Evolutionary conservation across 208 protist genomes (phyloP).

Genomic region (Trypanosoma melophagium): DNA sequence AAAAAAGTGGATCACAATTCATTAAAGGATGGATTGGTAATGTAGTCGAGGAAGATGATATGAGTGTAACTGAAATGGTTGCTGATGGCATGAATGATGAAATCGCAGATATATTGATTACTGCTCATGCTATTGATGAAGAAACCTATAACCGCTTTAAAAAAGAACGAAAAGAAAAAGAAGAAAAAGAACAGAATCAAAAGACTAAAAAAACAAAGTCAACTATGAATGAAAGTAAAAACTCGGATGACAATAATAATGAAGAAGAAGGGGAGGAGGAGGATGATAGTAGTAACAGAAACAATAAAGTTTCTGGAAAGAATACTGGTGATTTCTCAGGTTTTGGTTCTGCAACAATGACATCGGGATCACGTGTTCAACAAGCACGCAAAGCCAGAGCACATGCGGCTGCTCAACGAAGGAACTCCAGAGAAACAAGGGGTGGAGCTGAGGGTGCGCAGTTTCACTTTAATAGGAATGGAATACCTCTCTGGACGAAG

Average conservation of each 20-base stretch:
- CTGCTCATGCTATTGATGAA: constrained; percentile 13
- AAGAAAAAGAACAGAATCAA: not conserved
- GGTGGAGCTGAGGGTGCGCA: not conserved
- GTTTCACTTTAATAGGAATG: not conserved
- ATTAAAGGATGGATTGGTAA: constrained; percentile 31
- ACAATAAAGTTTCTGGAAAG: constrained; percentile 6
- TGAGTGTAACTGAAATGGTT: constrained; percentile 26
- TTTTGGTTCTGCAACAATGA: constrained; percentile 9
- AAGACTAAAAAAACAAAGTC: not conserved
- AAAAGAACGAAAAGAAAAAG: constrained; percentile 8
- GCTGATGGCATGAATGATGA: constrained; percentile 22
- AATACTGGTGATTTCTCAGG: constrained; percentile 23
- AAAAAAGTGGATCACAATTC: not conserved
- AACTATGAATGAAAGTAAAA: not conserved
- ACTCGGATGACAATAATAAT: not conserved
- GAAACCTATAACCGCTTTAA: not conserved
- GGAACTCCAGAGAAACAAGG: not conserved
- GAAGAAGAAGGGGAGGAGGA: too few species aligned
- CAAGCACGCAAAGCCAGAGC: constrained; percentile 49
- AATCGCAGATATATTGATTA: constrained; percentile 21
- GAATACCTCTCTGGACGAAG: constrained; percentile 1
- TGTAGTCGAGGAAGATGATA: constrained; percentile 16
- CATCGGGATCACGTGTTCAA: constrained; percentile 39
- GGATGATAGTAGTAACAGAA: not conserved
- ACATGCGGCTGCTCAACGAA: constrained; percentile 15